These are phyloP conservation scores for Zelopaecilomyces penicillatus DNA, from an alignment of 2,329 filamentous ascomycete genomes.

Conservation along the genomic window DNA sequence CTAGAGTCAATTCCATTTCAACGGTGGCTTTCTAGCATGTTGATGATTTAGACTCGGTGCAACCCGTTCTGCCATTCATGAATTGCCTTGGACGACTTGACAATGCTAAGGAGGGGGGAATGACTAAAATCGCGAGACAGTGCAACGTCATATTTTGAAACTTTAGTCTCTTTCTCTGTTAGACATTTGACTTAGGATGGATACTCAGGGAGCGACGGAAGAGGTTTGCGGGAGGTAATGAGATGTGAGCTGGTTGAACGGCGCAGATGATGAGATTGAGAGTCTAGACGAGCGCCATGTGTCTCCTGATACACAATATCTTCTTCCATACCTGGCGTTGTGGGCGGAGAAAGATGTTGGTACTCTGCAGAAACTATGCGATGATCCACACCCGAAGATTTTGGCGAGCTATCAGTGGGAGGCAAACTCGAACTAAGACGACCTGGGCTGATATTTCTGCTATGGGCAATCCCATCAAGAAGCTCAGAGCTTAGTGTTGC, in stretches of 20 bases:
- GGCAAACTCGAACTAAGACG: too few species aligned
- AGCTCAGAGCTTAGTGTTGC: too few species aligned
- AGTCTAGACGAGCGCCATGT: constrained; percentile 1
- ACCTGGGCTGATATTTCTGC: too few species aligned
- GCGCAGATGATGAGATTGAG: background rate
- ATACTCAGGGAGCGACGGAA: constrained; percentile 23
- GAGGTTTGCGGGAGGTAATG: constrained; percentile 29
- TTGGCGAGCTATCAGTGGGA: background rate
- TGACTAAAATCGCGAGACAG: background rate
- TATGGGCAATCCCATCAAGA: too few species aligned
- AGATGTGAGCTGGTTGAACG: constrained; percentile 5
- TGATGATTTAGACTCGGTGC: too few species aligned
- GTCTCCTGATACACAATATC: constrained; percentile 9
- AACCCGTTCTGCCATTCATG: too few species aligned
- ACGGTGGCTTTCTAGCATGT: background rate
- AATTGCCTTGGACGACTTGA: too few species aligned
- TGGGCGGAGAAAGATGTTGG: constrained; percentile 20
- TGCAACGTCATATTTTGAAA: too few species aligned
- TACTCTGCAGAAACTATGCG: constrained; percentile 10
- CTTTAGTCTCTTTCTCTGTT: too few species aligned
- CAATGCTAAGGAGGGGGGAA: too few species aligned
- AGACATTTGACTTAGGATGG: too few species aligned
- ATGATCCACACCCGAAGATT: constrained; percentile 8
- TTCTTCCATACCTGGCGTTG: constrained; percentile 14
- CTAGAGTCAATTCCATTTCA: constrained; percentile 1